A percentile compares a stretch with the other conserved stretches of the same genome.
These are phyloP conservation scores for Litchi chinensis DNA, from an alignment of 345 rosid species.

Conservation along the genomic window DNA sequence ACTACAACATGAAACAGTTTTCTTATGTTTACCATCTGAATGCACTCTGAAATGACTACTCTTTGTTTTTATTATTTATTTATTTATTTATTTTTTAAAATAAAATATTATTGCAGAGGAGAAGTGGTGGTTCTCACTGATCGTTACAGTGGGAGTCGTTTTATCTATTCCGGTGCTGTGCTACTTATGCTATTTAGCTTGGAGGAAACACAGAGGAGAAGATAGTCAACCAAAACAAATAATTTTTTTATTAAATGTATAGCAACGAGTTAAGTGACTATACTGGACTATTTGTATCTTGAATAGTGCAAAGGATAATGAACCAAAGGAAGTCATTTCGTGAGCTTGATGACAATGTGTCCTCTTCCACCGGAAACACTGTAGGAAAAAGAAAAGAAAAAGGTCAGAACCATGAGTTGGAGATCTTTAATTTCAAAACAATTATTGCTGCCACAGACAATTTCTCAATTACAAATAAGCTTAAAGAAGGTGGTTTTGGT, in stretches of 20 bases:
- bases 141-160: not conserved
- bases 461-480: not conserved
- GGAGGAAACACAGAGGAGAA: not conserved
- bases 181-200: not conserved
- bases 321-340: not conserved
- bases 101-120: no score
- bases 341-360: conserved; percentile 6
- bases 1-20: no score
- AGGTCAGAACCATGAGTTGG: conserved; percentile 1
- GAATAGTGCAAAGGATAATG: not conserved
- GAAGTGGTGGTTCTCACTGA: conserved; percentile 24
- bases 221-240: not conserved
- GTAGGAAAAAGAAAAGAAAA: not conserved
- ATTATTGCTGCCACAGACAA: conserved; percentile 14
- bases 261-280: not conserved
- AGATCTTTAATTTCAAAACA: not conserved
- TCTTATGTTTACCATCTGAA: no score
- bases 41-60: no score
- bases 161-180: not conserved
- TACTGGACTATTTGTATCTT: not conserved
- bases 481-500: conserved; percentile 12
- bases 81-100: no score
- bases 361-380: not conserved
- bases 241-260: no score
- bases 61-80: no score